Percentiles rank a stretch among this genome's conserved stretches.
These are phyloP conservation scores for Cutaneotrichosporon spelunceum DNA, from an alignment of 1,284 basidiomycete genomes.

Conservation along the genomic window DNA sequence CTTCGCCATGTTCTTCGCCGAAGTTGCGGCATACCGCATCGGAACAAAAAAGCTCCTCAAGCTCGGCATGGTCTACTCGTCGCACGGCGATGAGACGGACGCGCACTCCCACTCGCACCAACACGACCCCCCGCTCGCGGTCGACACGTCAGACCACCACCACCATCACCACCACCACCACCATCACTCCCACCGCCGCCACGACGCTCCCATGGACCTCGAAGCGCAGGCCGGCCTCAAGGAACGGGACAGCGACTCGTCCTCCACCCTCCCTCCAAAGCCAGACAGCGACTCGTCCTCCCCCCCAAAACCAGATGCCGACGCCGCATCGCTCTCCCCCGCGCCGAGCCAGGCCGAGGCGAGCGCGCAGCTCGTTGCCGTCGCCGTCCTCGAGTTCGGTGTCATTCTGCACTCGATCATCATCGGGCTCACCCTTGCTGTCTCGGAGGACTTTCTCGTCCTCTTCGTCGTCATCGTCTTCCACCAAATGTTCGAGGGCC, in stretches of 20 bases:
- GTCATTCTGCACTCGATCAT: constrained; percentile 82
- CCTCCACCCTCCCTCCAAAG: constrained; percentile 13
- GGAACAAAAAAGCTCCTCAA: constrained; percentile 46
- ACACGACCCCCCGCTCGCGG: constrained; percentile 55
- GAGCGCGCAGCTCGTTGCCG: constrained; percentile 70
- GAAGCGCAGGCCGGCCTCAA: too few species aligned
- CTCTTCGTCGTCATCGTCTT: constrained; percentile 90
- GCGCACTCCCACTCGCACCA: constrained; percentile 65
- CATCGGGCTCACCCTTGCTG: constrained; percentile 90
- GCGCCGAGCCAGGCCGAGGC: constrained; percentile 34
- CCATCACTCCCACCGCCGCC: constrained; percentile 24
- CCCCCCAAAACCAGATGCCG: constrained; percentile 10
- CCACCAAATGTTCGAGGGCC: constrained; percentile 85
- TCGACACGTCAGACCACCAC: constrained; percentile 34
- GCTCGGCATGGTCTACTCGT: constrained; percentile 42
- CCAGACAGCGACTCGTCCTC: constrained; percentile 11
- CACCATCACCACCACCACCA: too few species aligned
- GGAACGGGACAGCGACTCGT: too few species aligned
- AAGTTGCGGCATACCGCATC: constrained; percentile 73
- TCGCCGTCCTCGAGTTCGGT: constrained; percentile 64
- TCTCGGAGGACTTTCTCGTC: constrained; percentile 71
- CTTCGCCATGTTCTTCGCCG: constrained; percentile 77
- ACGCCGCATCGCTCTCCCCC: constrained; percentile 25
- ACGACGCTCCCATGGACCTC: constrained; percentile 32
- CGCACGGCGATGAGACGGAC: constrained; percentile 58